Base-by-base conservation (phyloP, 2,329 filamentous ascomycete genomes). In the Lizonia empirigonia region DNA sequence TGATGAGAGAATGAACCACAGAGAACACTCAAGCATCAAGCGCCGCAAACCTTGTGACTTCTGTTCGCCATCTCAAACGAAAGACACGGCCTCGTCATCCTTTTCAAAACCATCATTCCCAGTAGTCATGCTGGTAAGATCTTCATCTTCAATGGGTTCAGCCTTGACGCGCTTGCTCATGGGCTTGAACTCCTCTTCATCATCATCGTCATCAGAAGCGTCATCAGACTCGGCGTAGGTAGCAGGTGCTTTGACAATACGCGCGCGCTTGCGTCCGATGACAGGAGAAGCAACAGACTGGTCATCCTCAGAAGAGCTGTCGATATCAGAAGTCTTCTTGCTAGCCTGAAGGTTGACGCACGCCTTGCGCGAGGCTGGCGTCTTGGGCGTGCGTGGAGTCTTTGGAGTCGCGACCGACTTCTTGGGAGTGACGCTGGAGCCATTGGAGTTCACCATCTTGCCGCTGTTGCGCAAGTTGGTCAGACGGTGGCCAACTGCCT, bases 401-500 rank as follows among this genome's bases (percentile, higher is more conserved):
- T 26, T 35, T 18, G 46, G 18, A 13, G 32, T 32, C 3, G 23
- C n/a, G 1, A 4, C 8, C 2, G 5, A 29, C 32, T 41, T 42
- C n/a, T 18, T 46, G 15, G 36, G 36, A 20, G 49, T 30, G 0
- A 30, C 9, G 4, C 7, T 4, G 7, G 36, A 18, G n/a, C 20
- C 19, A 5, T 20, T 19, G 4, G 20, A 20, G 27, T 33, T 33
- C 6, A 20, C 19, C 4, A 9, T 12, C 23, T 42, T 46, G 22
- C 56, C 58, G 7, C 20, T 16, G 4, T 47, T 56, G 20, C 60
- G 60, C 5, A 67, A 44, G 47, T 62, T 65, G 30, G 27, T 48
- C 7, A 69, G 48, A 6, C 63, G 61, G 46, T 66, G 58, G 13
- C 44, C 50, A 4, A 67, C 60, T 4, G 65, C 64, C 34, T 67